Conservation (phyloP, 2,329 filamentous ascomycete species). For the Dactylellina sp. region DNA sequence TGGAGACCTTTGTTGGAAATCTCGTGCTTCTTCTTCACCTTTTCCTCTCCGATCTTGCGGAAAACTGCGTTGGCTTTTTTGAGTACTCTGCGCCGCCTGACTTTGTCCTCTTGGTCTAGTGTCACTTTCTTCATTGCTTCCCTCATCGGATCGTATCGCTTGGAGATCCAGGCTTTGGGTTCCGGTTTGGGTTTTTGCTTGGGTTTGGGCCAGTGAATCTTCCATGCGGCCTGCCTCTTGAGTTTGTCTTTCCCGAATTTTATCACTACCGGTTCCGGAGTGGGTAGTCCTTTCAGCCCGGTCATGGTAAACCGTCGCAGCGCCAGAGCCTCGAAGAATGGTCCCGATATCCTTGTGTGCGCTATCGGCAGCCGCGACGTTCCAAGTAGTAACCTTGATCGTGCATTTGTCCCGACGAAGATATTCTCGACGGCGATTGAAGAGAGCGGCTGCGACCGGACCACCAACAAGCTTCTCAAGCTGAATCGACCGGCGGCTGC, state of each 20-base stretch:
- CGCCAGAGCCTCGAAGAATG: slow-evolving; percentile 19
- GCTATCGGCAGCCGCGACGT: slow-evolving; percentile 76
- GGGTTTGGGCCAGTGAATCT: too few species aligned
- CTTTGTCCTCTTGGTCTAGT: neutral
- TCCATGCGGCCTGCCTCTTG: neutral
- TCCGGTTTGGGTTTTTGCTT: too few species aligned
- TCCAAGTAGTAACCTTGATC: slow-evolving; percentile 94
- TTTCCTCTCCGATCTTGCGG: neutral
- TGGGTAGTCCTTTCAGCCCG: too few species aligned
- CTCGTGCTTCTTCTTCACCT: neutral
- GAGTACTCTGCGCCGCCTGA: neutral
- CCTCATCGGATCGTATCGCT: too few species aligned
- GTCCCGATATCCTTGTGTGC: slow-evolving; percentile 22
- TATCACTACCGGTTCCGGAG: too few species aligned
- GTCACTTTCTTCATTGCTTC: neutral
- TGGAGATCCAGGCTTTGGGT: too few species aligned
- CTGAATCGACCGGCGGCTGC: slow-evolving; percentile 29
- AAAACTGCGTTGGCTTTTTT: neutral
- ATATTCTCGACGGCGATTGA: slow-evolving; percentile 36
- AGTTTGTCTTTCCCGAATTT: neutral
- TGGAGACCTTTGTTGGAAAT: neutral
- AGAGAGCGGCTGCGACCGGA: slow-evolving; percentile 50
- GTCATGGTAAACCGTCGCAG: too few species aligned
- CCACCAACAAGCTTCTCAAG: slow-evolving; percentile 53
- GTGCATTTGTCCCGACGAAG: slow-evolving; percentile 55